Evolutionary conservation across 1,284 basidiomycete genomes (phyloP).

Genomic region (Puccinia polysora): DNA sequence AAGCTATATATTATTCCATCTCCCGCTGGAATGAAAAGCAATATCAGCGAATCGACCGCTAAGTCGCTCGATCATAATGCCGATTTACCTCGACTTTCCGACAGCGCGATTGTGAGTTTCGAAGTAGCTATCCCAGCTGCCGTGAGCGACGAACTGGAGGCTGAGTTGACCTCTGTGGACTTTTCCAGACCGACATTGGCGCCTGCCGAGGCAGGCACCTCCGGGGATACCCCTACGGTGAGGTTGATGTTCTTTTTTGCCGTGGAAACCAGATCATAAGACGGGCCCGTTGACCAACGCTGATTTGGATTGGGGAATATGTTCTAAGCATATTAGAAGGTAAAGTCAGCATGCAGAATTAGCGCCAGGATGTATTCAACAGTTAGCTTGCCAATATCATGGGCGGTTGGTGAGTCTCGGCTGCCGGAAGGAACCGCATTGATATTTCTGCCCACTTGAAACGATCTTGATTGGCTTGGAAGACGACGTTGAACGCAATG

Average conservation of each 20-base stretch:
- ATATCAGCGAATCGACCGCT: background rate
- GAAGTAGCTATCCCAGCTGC: conserved; percentile 32
- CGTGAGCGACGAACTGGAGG: conserved; percentile 11
- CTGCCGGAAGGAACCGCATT: conserved; percentile 13
- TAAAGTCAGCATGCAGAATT: background rate
- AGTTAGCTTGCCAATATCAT: conserved; percentile 7
- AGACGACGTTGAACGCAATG: conserved; percentile 23
- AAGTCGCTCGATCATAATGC: background rate
- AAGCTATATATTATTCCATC: conserved; percentile 37
- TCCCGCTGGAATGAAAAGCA: background rate
- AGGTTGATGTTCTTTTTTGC: conserved; percentile 14
- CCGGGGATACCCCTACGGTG: background rate
- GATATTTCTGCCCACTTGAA: conserved; percentile 20
- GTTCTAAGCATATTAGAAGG: background rate
- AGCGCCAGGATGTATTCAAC: background rate
- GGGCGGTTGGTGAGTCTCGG: background rate
- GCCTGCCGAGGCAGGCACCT: background rate
- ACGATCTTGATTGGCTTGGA: conserved; percentile 23
- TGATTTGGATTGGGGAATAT: conserved; percentile 31
- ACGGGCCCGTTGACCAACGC: conserved; percentile 26
- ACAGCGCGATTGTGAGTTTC: conserved; percentile 17
- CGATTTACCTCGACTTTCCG: conserved; percentile 12
- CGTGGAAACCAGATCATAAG: conserved; percentile 17
- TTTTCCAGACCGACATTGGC: conserved; percentile 19
- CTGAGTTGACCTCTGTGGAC: conserved; percentile 21